These are phyloP conservation scores for Fusarium tuaranense DNA, from an alignment of 2,329 filamentous ascomycete genomes.

Conservation along the genomic window DNA sequence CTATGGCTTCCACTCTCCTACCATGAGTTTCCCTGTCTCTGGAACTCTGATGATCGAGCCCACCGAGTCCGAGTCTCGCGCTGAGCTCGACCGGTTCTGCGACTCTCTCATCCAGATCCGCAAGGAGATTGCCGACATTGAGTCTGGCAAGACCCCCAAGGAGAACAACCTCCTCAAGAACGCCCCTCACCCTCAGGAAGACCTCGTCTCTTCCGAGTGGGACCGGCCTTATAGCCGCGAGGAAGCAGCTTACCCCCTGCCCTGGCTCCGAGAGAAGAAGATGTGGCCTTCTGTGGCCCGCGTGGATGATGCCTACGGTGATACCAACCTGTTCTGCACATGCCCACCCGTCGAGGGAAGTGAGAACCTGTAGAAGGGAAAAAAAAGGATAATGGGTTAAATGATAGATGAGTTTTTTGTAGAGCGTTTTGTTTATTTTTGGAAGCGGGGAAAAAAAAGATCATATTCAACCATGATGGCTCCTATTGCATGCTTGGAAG, in stretches of 20 bases:
- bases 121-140: slow-evolving; percentile 85
- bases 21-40: slow-evolving; percentile 95
- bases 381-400: slow-evolving; percentile 18
- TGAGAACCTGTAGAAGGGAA: slow-evolving; percentile 33
- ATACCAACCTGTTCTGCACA: slow-evolving; percentile 94
- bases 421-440: slow-evolving; percentile 20
- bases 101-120: slow-evolving; percentile 90
- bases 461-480: slow-evolving; percentile 42
- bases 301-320: slow-evolving; percentile 90
- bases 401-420: slow-evolving; percentile 10
- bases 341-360: slow-evolving; percentile 85
- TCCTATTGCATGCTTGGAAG: slow-evolving; percentile 25
- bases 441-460: slow-evolving; percentile 21
- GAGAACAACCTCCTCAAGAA: slow-evolving; percentile 90
- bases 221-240: slow-evolving; percentile 83
- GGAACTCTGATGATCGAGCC: slow-evolving; percentile 99
- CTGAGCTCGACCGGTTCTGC: slow-evolving; percentile 93
- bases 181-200: slow-evolving; percentile 86
- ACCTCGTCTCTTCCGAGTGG: slow-evolving; percentile 80
- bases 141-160: slow-evolving; percentile 79
- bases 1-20: slow-evolving; percentile 96
- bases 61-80: slow-evolving; percentile 91
- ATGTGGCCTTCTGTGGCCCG: slow-evolving; percentile 93
- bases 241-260: slow-evolving; percentile 86
- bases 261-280: slow-evolving; percentile 91